phyloP scores from a whole-genome alignment of 2,329 filamentous ascomycete genomes.

The Penicillium sp. region DNA sequence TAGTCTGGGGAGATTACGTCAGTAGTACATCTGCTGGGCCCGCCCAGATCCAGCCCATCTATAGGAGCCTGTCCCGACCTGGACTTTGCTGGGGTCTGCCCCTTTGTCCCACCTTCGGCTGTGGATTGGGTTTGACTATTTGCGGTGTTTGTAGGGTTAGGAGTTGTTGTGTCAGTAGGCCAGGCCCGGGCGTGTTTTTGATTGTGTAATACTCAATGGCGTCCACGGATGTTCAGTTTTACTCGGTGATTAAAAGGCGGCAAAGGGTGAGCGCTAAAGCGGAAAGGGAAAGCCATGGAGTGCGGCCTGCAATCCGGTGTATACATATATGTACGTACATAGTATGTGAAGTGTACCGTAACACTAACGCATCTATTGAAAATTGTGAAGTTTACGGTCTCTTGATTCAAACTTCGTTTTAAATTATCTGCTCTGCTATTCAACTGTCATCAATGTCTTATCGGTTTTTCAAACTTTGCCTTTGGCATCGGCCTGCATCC shows the following conservation, averaged over 20 bases:
- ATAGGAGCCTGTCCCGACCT: neutral
- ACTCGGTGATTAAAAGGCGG: neutral
- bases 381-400: neutral
- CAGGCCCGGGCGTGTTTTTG: no score
- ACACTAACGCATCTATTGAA: neutral
- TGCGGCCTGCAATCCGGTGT: neutral
- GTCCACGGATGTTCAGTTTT: no score
- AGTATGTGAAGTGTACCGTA: neutral
- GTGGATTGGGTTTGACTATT: neutral
- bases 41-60: no score
- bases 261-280: neutral
- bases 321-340: neutral
- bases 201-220: neutral
- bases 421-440: neutral
- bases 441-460: neutral
- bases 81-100: neutral
- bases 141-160: neutral
- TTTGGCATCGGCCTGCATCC: conserved; percentile 67
- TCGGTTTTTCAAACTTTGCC: conserved; percentile 32
- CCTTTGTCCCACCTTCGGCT: neutral
- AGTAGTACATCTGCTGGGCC: no score
- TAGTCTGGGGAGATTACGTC: no score
- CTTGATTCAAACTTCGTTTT: neutral
- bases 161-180: neutral
- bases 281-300: neutral